These are phyloP conservation scores for Dioszegia crocea DNA, from an alignment of 768 basidiomycete species.

Conservation along the genomic window DNA sequence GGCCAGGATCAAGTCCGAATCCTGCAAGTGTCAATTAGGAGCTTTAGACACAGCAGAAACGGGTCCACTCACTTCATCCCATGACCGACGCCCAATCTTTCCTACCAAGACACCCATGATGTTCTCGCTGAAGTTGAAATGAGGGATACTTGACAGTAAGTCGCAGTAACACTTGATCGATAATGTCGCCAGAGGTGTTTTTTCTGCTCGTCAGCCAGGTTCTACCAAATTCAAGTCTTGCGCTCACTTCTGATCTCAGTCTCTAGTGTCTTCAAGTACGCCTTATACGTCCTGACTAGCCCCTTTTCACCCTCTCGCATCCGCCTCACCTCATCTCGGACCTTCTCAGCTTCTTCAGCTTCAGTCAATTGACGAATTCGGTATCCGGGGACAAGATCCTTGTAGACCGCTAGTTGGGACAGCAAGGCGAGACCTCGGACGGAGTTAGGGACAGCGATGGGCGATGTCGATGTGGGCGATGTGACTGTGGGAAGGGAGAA, in stretches of 20 bases:
- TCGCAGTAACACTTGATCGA: conserved; percentile 84
- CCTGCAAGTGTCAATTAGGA: conserved; percentile 53
- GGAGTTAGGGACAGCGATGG: conserved; percentile 67
- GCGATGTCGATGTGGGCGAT: conserved; percentile 52
- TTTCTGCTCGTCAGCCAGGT: conserved; percentile 24
- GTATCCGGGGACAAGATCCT: conserved; percentile 90
- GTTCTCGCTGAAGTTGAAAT: conserved; percentile 95
- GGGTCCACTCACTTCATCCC: conserved; percentile 86
- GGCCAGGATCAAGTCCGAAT: conserved; percentile 77
- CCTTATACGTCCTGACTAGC: conserved; percentile 79
- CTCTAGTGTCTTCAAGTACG: conserved; percentile 79
- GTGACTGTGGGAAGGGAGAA: conserved; percentile 73
- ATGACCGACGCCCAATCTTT: conserved; percentile 74
- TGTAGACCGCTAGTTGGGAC: conserved; percentile 88
- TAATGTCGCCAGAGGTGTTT: conserved; percentile 54
- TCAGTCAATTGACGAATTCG: conserved; percentile 88
- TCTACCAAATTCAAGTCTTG: background rate
- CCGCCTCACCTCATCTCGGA: conserved; percentile 82
- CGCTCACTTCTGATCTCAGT: conserved; percentile 78
- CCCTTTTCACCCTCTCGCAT: conserved; percentile 96
- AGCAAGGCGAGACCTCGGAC: conserved; percentile 84
- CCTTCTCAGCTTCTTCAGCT: conserved; percentile 84
- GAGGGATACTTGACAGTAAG: conserved; percentile 72
- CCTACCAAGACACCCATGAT: conserved; percentile 82
- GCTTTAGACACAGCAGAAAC: no score